Base-by-base conservation (phyloP, 768 basidiomycete genomes). In the Stropharia rugosoannulata region DNA sequence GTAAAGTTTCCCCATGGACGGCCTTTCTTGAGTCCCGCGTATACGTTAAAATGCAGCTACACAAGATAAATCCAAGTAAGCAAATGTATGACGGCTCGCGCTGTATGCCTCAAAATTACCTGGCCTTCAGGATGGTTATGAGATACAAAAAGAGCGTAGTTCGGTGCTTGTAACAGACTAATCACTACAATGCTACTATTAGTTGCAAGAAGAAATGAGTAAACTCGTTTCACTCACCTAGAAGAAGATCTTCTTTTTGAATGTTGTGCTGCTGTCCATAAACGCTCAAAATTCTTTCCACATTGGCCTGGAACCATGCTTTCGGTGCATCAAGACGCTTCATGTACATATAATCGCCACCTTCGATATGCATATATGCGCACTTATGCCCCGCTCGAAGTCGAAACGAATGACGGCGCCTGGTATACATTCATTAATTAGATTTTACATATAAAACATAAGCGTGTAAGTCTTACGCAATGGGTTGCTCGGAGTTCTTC, bases 1-100 rank as follows among this genome's bases (percentile, higher is more conserved):
- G 83, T 82, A 66, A 90, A 91, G 13, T 78, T 77, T 6, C 91
- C 91, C 91, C 91, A 94, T 1, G 84, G 80, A 42, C 83, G 78
- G 3, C 85, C 84, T 29, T 64, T 63, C 54, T 70, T 76, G 2
- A 80, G 71, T 1, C 78, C 70, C 3, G 80, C 71, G 64, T 82
- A 86, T 11, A 90, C 85, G 55, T 89, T 87, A 73, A 93, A 92
- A 65, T 86, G 82, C 5, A 77, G 81, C 78, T 87, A 15, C 43
- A 19, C 3, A 54, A 50, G 12, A 53, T 27, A 54, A 29, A 49
- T 8, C 18, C 56, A 59, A 32, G 5, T n/a, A 49, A 13, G 19
- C 37, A 40, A 16, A 15, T 36, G 32, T 2, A 46, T 16, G 5
- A 18, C 7, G 10, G 4, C 13, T 22, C 9, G 22, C 5, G 11